A percentile compares a stretch with the other conserved stretches of the same genome.
Evolutionary conservation across 805 yeast species (phyloP).

Genomic region (Brettanomyces custersianus): DNA sequence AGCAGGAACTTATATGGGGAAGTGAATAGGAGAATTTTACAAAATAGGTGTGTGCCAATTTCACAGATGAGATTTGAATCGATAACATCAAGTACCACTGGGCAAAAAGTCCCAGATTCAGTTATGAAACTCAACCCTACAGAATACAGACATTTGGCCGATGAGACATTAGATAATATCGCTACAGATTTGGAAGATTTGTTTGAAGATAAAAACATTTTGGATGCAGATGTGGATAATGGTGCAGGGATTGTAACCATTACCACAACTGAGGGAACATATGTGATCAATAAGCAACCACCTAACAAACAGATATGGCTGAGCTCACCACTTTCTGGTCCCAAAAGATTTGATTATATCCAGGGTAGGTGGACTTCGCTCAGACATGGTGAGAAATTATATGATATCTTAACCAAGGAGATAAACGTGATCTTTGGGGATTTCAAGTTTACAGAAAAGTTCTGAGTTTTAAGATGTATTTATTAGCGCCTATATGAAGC

Average conservation of each 20-base stretch:
- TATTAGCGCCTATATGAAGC: not conserved
- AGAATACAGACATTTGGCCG: conserved; percentile 58
- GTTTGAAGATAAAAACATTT: conserved; percentile 37
- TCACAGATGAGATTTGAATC: conserved; percentile 15
- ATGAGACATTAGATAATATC: conserved; percentile 59
- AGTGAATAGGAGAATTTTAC: too few relatives aligned
- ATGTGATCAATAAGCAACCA: conserved; percentile 94
- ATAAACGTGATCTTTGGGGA: conserved; percentile 24
- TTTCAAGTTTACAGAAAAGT: conserved; percentile 12
- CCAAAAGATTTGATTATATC: conserved; percentile 72
- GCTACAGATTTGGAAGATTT: conserved; percentile 60
- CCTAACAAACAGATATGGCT: conserved; percentile 97
- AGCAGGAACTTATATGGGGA: too few relatives aligned
- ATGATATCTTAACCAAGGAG: conserved; percentile 44
- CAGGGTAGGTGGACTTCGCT: conserved; percentile 71
- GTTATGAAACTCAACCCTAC: conserved; percentile 38
- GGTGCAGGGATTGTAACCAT: conserved; percentile 77
- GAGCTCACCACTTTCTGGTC: conserved; percentile 89
- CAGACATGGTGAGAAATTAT: conserved; percentile 47
- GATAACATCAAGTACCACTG: conserved; percentile 37
- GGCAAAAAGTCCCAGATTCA: conserved; percentile 41
- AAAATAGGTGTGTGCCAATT: not conserved
- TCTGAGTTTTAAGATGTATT: conserved; percentile 1
- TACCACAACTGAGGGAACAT: conserved; percentile 66
- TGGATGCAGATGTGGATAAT: conserved; percentile 63